Evolutionary conservation across 2,329 filamentous ascomycete genomes (phyloP).

Genomic region (Xylaria sp.): DNA sequence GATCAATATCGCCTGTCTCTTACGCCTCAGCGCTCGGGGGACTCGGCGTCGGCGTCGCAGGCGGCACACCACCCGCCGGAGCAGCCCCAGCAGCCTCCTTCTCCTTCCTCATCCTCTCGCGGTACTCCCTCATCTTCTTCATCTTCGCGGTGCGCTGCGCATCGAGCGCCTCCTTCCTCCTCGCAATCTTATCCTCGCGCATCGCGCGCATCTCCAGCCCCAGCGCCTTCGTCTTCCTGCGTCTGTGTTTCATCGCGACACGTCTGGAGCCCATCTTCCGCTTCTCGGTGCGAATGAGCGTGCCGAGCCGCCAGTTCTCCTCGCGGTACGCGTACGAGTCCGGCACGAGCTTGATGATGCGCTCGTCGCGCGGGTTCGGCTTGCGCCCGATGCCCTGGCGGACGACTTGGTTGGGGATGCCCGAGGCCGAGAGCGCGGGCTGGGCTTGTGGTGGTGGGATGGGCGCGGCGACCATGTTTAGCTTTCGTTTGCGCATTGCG

Average conservation of each 20-base stretch:
- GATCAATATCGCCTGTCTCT: not conserved
- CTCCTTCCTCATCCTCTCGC: slow-evolving; percentile 29
- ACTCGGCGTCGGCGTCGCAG: slow-evolving; percentile 7
- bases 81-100: slow-evolving; percentile 14
- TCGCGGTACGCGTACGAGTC: slow-evolving; percentile 69
- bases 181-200: slow-evolving; percentile 48
- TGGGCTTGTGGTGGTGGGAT: slow-evolving; percentile 52
- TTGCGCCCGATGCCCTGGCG: slow-evolving; percentile 50
- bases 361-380: slow-evolving; percentile 53
- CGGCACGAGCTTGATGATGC: slow-evolving; percentile 61
- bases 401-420: slow-evolving; percentile 61
- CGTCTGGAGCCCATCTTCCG: slow-evolving; percentile 57
- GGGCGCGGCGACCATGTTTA: slow-evolving; percentile 75
- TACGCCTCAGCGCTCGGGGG: slow-evolving; percentile 24
- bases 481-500: slow-evolving; percentile 76
- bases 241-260: slow-evolving; percentile 63
- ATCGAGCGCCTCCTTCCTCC: slow-evolving; percentile 49
- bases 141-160: slow-evolving; percentile 40
- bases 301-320: slow-evolving; percentile 69
- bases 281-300: slow-evolving; percentile 63
- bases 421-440: slow-evolving; percentile 60
- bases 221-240: slow-evolving; percentile 52
- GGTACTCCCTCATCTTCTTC: slow-evolving; percentile 44
- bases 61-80: not conserved
- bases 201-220: slow-evolving; percentile 47